phyloP scores from a whole-genome alignment of 306 rosid species.

The Echinosophora koreensis region DNA sequence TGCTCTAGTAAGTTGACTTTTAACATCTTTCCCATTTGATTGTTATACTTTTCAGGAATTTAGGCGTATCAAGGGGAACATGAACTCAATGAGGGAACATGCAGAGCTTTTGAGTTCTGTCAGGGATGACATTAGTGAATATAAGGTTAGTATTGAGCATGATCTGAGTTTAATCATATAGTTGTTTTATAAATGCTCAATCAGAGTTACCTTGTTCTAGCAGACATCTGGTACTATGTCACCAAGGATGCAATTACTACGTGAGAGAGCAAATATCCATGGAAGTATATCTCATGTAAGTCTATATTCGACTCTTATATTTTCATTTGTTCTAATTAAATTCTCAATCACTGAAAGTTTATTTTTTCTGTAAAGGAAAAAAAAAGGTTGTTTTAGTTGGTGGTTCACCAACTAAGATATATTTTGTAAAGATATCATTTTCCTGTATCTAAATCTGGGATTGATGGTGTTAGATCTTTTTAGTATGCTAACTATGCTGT shows the following conservation, averaged over 20 bases:
- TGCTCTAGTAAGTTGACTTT: constrained; percentile 24
- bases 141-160: constrained; percentile 65
- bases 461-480: background rate
- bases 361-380: background rate
- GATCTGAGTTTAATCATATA: constrained; percentile 37
- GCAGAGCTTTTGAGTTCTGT: constrained; percentile 97
- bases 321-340: constrained; percentile 23
- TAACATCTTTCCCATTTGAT: constrained; percentile 27
- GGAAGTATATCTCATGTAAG: constrained; percentile 98
- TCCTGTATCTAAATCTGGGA: background rate
- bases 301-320: constrained; percentile 28
- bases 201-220: constrained; percentile 47
- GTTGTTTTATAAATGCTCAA: constrained; percentile 31
- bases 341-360: constrained; percentile 27
- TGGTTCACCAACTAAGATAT: background rate
- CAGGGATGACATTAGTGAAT: constrained; percentile 96
- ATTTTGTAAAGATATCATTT: background rate
- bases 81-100: constrained; percentile 90
- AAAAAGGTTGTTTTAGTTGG: background rate
- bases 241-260: constrained; percentile 87
- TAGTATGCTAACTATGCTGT: background rate
- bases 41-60: constrained; percentile 73
- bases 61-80: constrained; percentile 91
- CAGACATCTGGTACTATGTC: constrained; percentile 98
- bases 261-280: constrained; percentile 94